Evolutionary conservation across 768 basidiomycete genomes (phyloP), one percentile per base, ranked within the genome.

Genomic region (Pleurotus eryngii): DNA sequence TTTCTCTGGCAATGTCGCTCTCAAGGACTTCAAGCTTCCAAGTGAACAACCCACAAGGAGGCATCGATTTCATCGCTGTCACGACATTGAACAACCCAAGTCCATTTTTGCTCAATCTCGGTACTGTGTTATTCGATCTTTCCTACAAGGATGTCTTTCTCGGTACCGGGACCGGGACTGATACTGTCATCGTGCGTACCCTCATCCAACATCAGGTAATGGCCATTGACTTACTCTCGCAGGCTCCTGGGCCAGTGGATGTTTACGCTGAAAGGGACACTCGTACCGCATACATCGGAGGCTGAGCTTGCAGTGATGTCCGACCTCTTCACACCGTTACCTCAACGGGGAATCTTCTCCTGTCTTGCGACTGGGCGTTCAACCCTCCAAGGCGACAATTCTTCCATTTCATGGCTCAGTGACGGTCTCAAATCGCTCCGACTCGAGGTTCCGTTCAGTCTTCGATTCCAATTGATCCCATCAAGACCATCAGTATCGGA

Each of bases 31-130:
- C 51, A 78, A 81, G 63, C 72, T 91, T 11, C 88, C 89, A 0
- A 81, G 82, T 45, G 87, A 89, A 89, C 63, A 79, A 81, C 68
- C 82, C 85, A 9, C 73, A 71, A 0, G 86, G 86, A 50, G 89
- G 89, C 20, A 86, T 91, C 60, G 70, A 86, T 65, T 88, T 88
- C 61, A 64, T 78, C 24, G 79, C 86, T 15, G 73, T 80, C 14
- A 89, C 82, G 0, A 65, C 73, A 42, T 66, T 90, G 49, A 76
- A 64, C 35, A 89, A 89, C 64, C 72, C 78, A 20, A 87, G 85
- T 62, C 86, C 88, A 0, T 90, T 91, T 67, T 71, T 79, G n/a
- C 75, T 91, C 57, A 74, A 81, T 63, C 76, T 91, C 40, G 89
- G 88, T 30, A 86, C 85, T 0, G 81, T 86, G 5, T 70, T 82